Evolutionary conservation across 805 yeast species (phyloP).

Genomic region (Wilhelminamyces savonicus): DNA sequence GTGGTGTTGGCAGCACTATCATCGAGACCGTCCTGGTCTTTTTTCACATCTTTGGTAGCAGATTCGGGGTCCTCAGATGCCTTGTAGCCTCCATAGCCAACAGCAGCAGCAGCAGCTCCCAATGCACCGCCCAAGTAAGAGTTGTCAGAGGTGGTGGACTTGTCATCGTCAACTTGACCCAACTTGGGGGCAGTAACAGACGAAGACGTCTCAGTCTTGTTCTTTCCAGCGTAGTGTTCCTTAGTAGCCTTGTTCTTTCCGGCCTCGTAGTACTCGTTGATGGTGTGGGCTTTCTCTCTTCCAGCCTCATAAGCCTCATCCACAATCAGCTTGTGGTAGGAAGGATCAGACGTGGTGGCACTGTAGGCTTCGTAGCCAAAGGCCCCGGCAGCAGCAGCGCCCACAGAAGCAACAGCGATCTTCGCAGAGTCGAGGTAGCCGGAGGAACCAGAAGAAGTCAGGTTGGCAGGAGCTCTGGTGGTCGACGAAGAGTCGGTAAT

Average conservation of each 20-base stretch:
- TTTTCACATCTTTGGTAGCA: background rate
- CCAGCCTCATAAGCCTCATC: constrained; percentile 7
- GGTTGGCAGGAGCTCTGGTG: background rate
- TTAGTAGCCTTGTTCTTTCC: constrained; percentile 1
- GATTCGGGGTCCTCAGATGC: no score
- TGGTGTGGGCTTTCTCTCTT: constrained; percentile 1
- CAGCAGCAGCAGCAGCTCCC: constrained; percentile 18
- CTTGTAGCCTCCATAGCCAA: constrained; percentile 9
- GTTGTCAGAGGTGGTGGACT: background rate
- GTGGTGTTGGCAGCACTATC: no score
- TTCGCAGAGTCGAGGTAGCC: constrained; percentile 8
- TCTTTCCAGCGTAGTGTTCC: no score
- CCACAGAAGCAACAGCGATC: constrained; percentile 12
- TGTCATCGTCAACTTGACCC: background rate
- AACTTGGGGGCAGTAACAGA: no score
- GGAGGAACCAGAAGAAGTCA: background rate
- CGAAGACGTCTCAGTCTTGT: no score
- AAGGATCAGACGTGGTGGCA: background rate
- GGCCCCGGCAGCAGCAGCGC: constrained; percentile 15
- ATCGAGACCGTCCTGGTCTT: no score
- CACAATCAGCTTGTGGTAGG: constrained; percentile 4
- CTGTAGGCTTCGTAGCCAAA: constrained; percentile 13
- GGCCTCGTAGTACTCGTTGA: constrained; percentile 1
- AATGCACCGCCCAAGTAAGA: constrained; percentile 6
- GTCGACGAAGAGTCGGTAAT: no score